Evolutionary conservation across 176 grass and related monocot species (phyloP).

Genomic region (Oryza meridionalis): DNA sequence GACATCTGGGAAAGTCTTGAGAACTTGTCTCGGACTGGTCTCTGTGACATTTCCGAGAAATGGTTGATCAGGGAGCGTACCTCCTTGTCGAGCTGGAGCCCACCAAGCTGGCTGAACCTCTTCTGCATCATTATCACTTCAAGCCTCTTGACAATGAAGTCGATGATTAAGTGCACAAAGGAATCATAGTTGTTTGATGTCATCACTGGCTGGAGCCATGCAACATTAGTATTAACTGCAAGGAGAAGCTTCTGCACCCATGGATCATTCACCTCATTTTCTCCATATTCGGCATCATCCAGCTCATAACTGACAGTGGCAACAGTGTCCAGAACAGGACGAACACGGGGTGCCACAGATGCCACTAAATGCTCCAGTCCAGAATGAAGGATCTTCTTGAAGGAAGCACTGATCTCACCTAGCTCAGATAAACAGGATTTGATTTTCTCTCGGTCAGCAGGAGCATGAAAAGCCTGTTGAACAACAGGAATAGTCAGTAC

Average conservation of each 20-base stretch:
- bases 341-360: conserved; percentile 70
- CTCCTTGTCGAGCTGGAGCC: conserved; percentile 89
- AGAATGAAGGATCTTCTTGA: conserved; percentile 80
- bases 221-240: conserved; percentile 68
- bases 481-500: conserved; percentile 19
- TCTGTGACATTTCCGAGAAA: conserved; percentile 91
- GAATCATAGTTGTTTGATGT: conserved; percentile 91
- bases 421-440: conserved; percentile 92
- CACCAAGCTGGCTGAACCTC: conserved; percentile 90
- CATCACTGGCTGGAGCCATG: conserved; percentile 84
- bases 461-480: conserved; percentile 71
- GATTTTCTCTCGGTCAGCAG: conserved; percentile 87
- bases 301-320: conserved; percentile 87
- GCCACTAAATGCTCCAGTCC: conserved; percentile 83
- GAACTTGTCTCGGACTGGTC: conserved; percentile 91
- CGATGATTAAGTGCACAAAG: conserved; percentile 78
- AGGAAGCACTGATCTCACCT: conserved; percentile 72
- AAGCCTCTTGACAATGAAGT: conserved; percentile 92
- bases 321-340: conserved; percentile 80
- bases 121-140: conserved; percentile 99
- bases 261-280: conserved; percentile 90
- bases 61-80: conserved; percentile 87
- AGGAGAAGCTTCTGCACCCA: conserved; percentile 95
- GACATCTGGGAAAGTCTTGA: conserved; percentile 91
- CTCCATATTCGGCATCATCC: conserved; percentile 79